Evolutionary conservation across 805 yeast species (phyloP).

Genomic region (Metschnikowia shivogae): DNA sequence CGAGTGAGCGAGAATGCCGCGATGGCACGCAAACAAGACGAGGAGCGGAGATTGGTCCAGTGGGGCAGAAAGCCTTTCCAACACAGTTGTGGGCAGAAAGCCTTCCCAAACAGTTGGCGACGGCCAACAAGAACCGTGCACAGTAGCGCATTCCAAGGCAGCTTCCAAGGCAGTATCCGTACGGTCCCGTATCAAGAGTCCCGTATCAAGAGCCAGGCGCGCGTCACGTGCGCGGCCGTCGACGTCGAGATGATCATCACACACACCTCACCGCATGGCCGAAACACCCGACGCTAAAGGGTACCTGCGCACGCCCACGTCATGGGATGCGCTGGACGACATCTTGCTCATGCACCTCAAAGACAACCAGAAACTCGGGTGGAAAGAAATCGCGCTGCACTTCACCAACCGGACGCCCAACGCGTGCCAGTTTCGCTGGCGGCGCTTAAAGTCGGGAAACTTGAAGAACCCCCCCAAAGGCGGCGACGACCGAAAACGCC

Average conservation of each 20-base stretch:
- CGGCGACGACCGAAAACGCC: conserved; percentile 6
- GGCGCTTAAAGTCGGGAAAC: conserved; percentile 51
- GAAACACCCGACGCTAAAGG: conserved; percentile 7
- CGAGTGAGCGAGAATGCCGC: neutral
- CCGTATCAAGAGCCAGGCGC: conserved; percentile 5
- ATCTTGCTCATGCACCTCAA: conserved; percentile 52
- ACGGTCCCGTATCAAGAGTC: too few relatives aligned
- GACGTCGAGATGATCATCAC: conserved; percentile 21
- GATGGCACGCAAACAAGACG: too few relatives aligned
- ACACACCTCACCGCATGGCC: conserved; percentile 7
- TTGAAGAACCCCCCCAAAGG: conserved; percentile 36
- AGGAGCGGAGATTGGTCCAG: too few relatives aligned
- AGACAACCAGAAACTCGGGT: conserved; percentile 79
- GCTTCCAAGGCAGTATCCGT: too few relatives aligned
- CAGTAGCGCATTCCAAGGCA: too few relatives aligned
- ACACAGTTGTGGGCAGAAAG: too few relatives aligned
- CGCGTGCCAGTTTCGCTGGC: conserved; percentile 88
- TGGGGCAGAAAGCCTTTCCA: too few relatives aligned
- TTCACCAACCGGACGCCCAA: conserved; percentile 80
- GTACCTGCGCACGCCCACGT: conserved; percentile 40
- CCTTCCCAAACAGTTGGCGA: too few relatives aligned
- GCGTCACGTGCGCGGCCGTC: conserved; percentile 7
- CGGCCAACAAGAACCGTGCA: too few relatives aligned
- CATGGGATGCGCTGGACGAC: conserved; percentile 48
- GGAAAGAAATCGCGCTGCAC: conserved; percentile 82